Evolutionary conservation across 257 asterid species (phyloP), one percentile per base, ranked within the genome.

Genomic region (Solanum pinnatisectum): DNA sequence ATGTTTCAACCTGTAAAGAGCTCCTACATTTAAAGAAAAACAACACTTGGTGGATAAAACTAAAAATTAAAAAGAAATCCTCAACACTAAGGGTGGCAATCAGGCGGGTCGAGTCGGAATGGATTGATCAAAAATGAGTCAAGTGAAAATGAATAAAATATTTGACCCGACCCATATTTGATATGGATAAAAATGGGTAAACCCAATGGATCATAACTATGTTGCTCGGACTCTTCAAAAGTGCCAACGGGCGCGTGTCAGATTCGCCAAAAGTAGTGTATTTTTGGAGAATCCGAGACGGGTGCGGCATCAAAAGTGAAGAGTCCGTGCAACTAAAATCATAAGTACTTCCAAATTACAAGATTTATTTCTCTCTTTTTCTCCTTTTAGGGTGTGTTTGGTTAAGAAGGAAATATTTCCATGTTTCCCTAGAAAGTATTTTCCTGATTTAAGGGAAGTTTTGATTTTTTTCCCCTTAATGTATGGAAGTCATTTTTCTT

Each of bases 11-110:
- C 88, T 39, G 90, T 94, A 96, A 60, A 95, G 91, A 88, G 92
- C 85, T 59, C 98, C 99, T 97, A 95, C 92, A 90, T 86, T 92
- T 88, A 70, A 52, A 89, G 84, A 88, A 85, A 30, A 56, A 84
- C 90, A 87, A 83, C 44, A 60, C 79, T 76, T 88, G 88, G 87
- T 32, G 36, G 25, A 86, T 20, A 73, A 63, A 65, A 18, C 46
- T 60, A 65, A 63, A 82, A 60, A 32, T 76, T 23, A 87, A 71
- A 85, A 40, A 71, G 73, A 87, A 68, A 71, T 44, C 79, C 78
- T 87, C 70, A 81, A 22, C 87, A 81, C 84, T 59, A 59, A 20
- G 67, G 67, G 67, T 59, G 67, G 67, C 67, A 20, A 59, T 8
- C 67, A 59, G 4, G 67, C 25, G 27, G 67, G 25, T 59, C 5